Conservation (phyloP, 805 yeast genomes). For the Starmera caribaea region DNA sequence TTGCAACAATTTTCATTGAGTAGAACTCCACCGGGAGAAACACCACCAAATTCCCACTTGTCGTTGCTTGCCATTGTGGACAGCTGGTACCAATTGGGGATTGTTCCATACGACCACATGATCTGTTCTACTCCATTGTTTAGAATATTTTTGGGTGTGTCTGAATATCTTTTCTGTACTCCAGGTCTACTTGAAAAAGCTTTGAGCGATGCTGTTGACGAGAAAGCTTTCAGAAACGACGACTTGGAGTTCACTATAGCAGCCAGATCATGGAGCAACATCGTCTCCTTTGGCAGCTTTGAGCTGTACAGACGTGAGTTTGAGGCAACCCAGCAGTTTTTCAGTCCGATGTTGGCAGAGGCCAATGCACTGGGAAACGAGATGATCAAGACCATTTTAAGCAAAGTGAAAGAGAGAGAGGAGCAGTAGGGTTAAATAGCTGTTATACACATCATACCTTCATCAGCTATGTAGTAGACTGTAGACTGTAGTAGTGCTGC, state of each 20-base stretch:
- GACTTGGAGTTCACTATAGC: conserved; percentile 90
- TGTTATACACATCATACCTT: too few species aligned
- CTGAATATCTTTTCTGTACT: conserved; percentile 82
- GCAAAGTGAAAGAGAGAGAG: conserved; percentile 12
- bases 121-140: conserved; percentile 93
- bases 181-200: conserved; percentile 78
- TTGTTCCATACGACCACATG: conserved; percentile 93
- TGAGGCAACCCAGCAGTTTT: conserved; percentile 74
- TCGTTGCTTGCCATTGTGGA: conserved; percentile 87
- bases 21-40: conserved; percentile 51
- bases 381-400: conserved; percentile 76
- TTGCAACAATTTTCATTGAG: conserved; percentile 74
- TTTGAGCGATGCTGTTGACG: conserved; percentile 57
- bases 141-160: conserved; percentile 86
- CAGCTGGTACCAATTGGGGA: conserved; percentile 78
- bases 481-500: too few species aligned
- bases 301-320: conserved; percentile 63
- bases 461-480: too few species aligned
- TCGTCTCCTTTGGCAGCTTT: conserved; percentile 69
- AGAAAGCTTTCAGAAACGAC: conserved; percentile 69
- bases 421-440: too few species aligned
- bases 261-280: conserved; percentile 78
- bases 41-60: conserved; percentile 80
- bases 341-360: conserved; percentile 78
- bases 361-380: conserved; percentile 87